phyloP scores from a whole-genome alignment of 75 land plant genomes.

The Sequoiadendron giganteum region DNA sequence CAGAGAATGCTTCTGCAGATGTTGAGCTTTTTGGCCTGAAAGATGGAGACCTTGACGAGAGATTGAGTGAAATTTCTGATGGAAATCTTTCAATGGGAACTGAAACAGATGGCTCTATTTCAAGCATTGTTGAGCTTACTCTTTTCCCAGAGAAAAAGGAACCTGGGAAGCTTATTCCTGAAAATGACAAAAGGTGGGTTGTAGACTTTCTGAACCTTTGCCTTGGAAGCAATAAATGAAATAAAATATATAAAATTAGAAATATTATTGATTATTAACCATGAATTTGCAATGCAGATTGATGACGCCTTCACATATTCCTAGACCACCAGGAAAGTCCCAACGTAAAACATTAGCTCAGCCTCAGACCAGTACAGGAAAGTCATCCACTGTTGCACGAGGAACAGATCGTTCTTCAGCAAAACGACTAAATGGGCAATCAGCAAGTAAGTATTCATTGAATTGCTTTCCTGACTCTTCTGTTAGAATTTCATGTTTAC shows the following conservation, averaged over 20 bases:
- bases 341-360: neutral
- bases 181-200: conserved; percentile 3
- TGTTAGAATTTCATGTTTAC: neutral
- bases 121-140: conserved; percentile 47
- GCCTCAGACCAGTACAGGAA: neutral
- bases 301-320: conserved; percentile 9
- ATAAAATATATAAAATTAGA: neutral
- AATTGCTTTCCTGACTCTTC: neutral
- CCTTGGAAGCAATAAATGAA: neutral
- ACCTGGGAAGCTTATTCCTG: neutral
- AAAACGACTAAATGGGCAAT: conserved; percentile 2
- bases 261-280: neutral
- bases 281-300: conserved; percentile 7
- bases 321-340: conserved; percentile 7
- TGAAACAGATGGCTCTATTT: conserved; percentile 66
- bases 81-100: conserved; percentile 57
- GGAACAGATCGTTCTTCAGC: neutral
- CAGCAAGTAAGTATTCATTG: neutral
- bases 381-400: neutral
- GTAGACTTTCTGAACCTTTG: neutral
- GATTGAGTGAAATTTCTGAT: conserved; percentile 75
- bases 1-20: conserved; percentile 33
- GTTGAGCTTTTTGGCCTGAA: conserved; percentile 47
- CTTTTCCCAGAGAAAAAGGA: conserved; percentile 51
- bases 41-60: conserved; percentile 57